Conservation (phyloP, 352 stramenopile genomes). For the Pythium sukuiense region DNA sequence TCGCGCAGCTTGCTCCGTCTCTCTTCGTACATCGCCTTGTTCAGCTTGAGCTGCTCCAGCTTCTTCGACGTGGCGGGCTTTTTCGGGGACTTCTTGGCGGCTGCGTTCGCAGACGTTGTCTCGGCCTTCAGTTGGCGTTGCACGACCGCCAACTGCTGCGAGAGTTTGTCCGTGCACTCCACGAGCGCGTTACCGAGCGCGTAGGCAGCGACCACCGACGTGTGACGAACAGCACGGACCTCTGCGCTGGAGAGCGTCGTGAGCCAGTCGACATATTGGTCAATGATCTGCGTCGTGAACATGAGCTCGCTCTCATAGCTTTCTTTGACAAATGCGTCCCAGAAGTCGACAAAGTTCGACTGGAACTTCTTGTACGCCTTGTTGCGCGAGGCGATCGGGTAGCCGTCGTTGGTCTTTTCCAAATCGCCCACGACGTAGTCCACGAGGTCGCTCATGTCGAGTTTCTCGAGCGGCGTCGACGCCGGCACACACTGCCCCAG, state of each 20-base stretch:
- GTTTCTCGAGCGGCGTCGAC: constrained; percentile 52
- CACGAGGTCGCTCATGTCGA: constrained; percentile 74
- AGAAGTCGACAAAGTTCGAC: constrained; percentile 70
- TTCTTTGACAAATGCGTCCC: constrained; percentile 73
- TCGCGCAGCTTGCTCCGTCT: constrained; percentile 57
- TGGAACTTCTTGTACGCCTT: constrained; percentile 71
- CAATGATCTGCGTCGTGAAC: constrained; percentile 63
- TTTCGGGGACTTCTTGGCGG: constrained; percentile 23
- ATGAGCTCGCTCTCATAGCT: constrained; percentile 82
- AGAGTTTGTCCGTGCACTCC: constrained; percentile 44
- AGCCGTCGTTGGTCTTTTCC: constrained; percentile 54
- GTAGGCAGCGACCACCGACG: constrained; percentile 66
- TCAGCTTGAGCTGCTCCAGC: constrained; percentile 56
- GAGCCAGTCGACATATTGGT: constrained; percentile 78
- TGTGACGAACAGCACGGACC: constrained; percentile 81
- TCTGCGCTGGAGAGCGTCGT: constrained; percentile 83
- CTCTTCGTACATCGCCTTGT: constrained; percentile 68
- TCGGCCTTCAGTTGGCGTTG: constrained; percentile 74
- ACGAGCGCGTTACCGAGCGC: constrained; percentile 69
- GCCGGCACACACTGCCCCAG: constrained; percentile 47
- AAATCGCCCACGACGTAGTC: constrained; percentile 70
- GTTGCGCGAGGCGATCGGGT: constrained; percentile 60
- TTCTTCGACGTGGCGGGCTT: constrained; percentile 41
- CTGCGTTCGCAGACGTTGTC: constrained; percentile 19
- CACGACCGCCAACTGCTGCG: constrained; percentile 63